Percentiles rank a stretch among this genome's conserved stretches.
Evolutionary conservation across 805 yeast genomes (phyloP).

Genomic region (Phaffomyces opuntiae): DNA sequence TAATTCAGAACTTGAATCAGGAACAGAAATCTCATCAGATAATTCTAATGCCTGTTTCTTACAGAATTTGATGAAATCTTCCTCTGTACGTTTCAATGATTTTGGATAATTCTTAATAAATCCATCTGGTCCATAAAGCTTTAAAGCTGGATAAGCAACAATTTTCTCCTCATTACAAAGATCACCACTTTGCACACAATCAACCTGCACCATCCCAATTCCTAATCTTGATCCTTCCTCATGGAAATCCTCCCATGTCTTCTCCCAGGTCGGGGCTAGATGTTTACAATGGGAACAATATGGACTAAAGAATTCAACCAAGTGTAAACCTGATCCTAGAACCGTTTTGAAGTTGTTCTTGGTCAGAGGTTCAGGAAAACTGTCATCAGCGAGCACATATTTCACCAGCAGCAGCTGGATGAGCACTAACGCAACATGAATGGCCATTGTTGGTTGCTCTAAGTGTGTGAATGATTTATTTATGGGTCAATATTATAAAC

Average conservation of each 20-base stretch:
- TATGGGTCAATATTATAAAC: too few species aligned
- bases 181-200: constrained; percentile 84
- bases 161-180: constrained; percentile 66
- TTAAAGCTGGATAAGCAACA: constrained; percentile 59
- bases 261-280: constrained; percentile 79
- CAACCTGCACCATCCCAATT: constrained; percentile 64
- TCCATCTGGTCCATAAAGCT: constrained; percentile 59
- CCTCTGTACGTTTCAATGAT: constrained; percentile 37
- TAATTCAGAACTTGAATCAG: constrained; percentile 35
- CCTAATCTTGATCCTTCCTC: constrained; percentile 37
- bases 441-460: too few species aligned
- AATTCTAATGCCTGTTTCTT: constrained; percentile 45
- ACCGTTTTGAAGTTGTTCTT: constrained; percentile 41
- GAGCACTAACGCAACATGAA: too few species aligned
- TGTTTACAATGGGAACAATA: constrained; percentile 76
- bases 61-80: constrained; percentile 45
- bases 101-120: constrained; percentile 41
- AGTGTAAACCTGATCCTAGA: constrained; percentile 49
- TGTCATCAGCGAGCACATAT: background rate
- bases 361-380: constrained; percentile 46
- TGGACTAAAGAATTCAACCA: constrained; percentile 89
- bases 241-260: constrained; percentile 45
- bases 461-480: too few species aligned
- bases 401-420: too few species aligned
- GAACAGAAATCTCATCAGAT: constrained; percentile 29